phyloP scores from a whole-genome alignment of 768 basidiomycete species.

The Saitozyma podzolica region DNA sequence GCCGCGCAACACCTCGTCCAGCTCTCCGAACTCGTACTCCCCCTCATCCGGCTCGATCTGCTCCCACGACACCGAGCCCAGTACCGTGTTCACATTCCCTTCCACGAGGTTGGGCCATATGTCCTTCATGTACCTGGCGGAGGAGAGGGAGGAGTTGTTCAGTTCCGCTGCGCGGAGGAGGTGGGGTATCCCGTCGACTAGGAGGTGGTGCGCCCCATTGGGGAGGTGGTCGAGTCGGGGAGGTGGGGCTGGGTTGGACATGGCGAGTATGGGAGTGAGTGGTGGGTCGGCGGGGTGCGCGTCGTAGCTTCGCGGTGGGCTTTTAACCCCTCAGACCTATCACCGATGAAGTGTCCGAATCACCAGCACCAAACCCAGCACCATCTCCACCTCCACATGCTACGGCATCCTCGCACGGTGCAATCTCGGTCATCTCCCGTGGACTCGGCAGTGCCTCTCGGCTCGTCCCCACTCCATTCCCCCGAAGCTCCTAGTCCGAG shows the following conservation, averaged over 20 bases:
- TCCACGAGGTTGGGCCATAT: conserved; percentile 10
- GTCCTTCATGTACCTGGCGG: conserved; percentile 10
- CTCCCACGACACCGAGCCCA: conserved; percentile 14
- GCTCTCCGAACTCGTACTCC: conserved; percentile 11
- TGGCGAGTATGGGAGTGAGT: no score
- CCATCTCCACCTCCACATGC: no score
- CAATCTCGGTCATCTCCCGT: no score
- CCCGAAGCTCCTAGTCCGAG: no score
- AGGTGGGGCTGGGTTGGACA: not conserved
- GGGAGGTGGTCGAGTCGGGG: not conserved
- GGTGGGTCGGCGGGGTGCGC: no score
- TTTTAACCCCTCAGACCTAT: no score
- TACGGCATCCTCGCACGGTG: no score
- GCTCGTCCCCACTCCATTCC: no score
- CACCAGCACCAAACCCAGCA: no score
- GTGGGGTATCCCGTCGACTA: conserved; percentile 5
- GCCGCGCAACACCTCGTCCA: conserved; percentile 14
- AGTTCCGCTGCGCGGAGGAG: conserved; percentile 14
- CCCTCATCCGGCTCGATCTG: conserved; percentile 21
- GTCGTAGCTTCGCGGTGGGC: no score
- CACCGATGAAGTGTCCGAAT: no score
- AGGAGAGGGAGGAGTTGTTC: conserved; percentile 24
- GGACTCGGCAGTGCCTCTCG: no score
- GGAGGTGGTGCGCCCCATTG: conserved; percentile 9
- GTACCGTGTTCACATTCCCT: conserved; percentile 13